Evolutionary conservation across 768 basidiomycete genomes (phyloP), one percentile per base, ranked within the genome.

Genomic region (Trametes cingulata): DNA sequence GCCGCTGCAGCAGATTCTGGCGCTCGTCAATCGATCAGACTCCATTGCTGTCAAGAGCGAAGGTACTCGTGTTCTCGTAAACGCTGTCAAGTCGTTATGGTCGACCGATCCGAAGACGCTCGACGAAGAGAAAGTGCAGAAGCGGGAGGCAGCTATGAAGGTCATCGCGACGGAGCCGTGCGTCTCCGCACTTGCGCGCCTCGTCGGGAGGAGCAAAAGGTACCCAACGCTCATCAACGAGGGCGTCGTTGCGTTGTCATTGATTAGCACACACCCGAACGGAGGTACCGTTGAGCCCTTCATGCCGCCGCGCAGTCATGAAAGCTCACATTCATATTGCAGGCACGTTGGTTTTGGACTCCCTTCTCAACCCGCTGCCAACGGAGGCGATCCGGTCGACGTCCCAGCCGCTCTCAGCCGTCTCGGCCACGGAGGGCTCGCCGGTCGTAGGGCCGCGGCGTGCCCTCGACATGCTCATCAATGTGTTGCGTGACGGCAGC

Each of bases 141-240:
- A 78, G 65, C 79, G 80, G 64, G 77, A 82, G 54, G 75, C 75
- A 29, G 85, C 87, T 20, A 81, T 88, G 56, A 74, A 77, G 52
- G 69, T 74, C 2, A 71, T 91, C 19, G 74, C 81, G 33, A 84
- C 78, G 14, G 69, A 75, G n/a, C 78, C 84, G 17, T 84, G 82
- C 58, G 82, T 84, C 0, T 78, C 79, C 3, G 82, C 85, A 25
- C 78, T 98, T 33, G 82, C 85, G 1, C 84, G 81, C 56, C 83
- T 97, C 57, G 78, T 95, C 17, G 83, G 84, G 24, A 81, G 88
- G 62, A 92, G 91, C 69, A 84, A 80, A 62, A 88, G 86, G 69
- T 93, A 93, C 69, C 88, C 91, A 1, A 78, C 93, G 40, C 79
- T 98, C 33, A 82, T 97, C 54, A 96, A 94, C 65, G 96, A 98